Evolutionary conservation across 345 rosid species (phyloP).

Genomic region (Populus tremula): DNA sequence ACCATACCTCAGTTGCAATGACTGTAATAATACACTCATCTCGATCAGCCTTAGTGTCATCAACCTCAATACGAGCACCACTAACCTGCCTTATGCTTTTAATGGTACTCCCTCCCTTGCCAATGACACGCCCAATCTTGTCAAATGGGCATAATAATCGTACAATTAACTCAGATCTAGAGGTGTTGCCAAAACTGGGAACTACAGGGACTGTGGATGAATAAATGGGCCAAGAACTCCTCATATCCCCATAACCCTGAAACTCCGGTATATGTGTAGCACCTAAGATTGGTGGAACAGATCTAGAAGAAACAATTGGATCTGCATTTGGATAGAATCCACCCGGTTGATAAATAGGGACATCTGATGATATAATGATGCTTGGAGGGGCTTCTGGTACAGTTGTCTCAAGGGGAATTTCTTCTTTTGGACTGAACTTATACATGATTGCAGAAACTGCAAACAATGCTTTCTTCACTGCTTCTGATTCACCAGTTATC

Average conservation of each 20-base stretch:
- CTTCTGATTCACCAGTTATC: slow-evolving; percentile 77
- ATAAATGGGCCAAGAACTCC: slow-evolving; percentile 67
- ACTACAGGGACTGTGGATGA: slow-evolving; percentile 67
- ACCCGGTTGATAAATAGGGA: slow-evolving; percentile 66
- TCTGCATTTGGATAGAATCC: slow-evolving; percentile 70
- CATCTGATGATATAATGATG: slow-evolving; percentile 86
- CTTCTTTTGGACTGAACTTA: slow-evolving; percentile 79
- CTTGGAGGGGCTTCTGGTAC: slow-evolving; percentile 63
- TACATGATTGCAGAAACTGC: slow-evolving; percentile 89
- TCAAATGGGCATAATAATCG: slow-evolving; percentile 68
- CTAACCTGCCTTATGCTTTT: slow-evolving; percentile 85
- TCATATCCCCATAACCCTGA: slow-evolving; percentile 65
- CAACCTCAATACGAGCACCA: slow-evolving; percentile 83
- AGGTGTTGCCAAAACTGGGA: slow-evolving; percentile 51
- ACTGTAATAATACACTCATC: slow-evolving; percentile 71
- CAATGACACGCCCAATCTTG: slow-evolving; percentile 96
- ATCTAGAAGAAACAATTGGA: slow-evolving; percentile 53
- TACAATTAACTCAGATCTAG: slow-evolving; percentile 55
- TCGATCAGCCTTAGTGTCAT: slow-evolving; percentile 65
- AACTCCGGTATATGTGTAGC: slow-evolving; percentile 57
- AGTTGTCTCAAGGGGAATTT: slow-evolving; percentile 72
- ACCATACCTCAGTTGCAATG: slow-evolving; percentile 62
- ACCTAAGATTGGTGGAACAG: slow-evolving; percentile 60
- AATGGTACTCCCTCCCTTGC: slow-evolving; percentile 86
- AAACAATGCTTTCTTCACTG: slow-evolving; percentile 79